phyloP scores from a whole-genome alignment of 257 asterid species.

The Lycium ferocissimum region DNA sequence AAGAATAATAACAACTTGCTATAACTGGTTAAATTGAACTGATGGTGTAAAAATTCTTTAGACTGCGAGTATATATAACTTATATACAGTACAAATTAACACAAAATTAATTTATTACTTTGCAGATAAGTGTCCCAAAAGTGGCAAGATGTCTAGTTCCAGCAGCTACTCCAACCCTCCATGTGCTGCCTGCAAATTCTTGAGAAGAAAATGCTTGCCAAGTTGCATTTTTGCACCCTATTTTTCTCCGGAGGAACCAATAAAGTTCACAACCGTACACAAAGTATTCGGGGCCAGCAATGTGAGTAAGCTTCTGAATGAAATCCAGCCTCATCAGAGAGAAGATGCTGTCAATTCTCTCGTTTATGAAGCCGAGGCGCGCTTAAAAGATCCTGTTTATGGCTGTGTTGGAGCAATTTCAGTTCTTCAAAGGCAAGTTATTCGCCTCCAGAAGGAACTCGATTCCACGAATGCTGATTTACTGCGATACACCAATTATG shows the following conservation, averaged over 20 bases:
- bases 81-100: neutral
- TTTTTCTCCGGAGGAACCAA: conserved; percentile 43
- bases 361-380: conserved; percentile 41
- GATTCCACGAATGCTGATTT: conserved; percentile 40
- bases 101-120: neutral
- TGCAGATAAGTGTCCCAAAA: neutral
- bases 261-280: conserved; percentile 43
- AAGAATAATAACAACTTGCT: neutral
- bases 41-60: neutral
- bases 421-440: conserved; percentile 40
- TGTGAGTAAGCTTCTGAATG: conserved; percentile 37
- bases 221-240: conserved; percentile 45
- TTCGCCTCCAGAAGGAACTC: conserved; percentile 42
- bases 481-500: conserved; percentile 34
- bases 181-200: conserved; percentile 44
- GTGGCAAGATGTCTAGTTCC: conserved; percentile 20
- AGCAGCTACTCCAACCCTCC: conserved; percentile 36
- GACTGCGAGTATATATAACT: neutral
- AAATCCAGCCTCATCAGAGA: conserved; percentile 42
- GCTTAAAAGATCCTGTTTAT: conserved; percentile 39
- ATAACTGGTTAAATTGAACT: neutral
- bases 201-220: conserved; percentile 42
- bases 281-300: conserved; percentile 45
- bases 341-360: conserved; percentile 43
- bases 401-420: conserved; percentile 48